A percentile compares a stretch with the other conserved stretches of the same genome.
phyloP scores from a whole-genome alignment of 306 rosid species.

The Lagenaria siceraria region DNA sequence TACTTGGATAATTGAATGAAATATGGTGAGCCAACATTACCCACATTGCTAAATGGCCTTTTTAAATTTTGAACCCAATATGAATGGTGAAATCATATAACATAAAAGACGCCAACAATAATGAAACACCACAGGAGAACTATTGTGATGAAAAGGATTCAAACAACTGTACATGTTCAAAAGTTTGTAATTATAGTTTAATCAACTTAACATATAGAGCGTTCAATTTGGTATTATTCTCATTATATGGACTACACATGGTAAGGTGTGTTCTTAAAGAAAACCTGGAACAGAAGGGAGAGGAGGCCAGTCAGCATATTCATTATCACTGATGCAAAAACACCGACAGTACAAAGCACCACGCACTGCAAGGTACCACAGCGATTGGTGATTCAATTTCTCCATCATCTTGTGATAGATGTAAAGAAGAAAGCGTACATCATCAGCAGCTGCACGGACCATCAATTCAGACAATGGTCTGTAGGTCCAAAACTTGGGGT shows the following conservation, averaged over 20 bases:
- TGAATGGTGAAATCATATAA: neutral
- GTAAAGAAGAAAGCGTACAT: slow-evolving; percentile 91
- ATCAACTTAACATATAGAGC: neutral
- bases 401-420: slow-evolving; percentile 81
- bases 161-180: neutral
- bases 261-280: neutral
- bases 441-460: slow-evolving; percentile 95
- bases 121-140: neutral
- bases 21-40: neutral
- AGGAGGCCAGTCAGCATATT: slow-evolving; percentile 69
- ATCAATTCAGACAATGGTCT: slow-evolving; percentile 87
- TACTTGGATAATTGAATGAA: neutral
- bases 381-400: slow-evolving; percentile 54
- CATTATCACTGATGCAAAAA: slow-evolving; percentile 56
- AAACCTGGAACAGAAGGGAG: slow-evolving; percentile 85
- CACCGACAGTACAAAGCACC: slow-evolving; percentile 93
- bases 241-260: neutral
- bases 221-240: neutral
- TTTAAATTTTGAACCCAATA: neutral
- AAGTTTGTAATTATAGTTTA: neutral
- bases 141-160: neutral
- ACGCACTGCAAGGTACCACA: slow-evolving; percentile 87
- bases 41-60: neutral
- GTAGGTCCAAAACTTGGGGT: slow-evolving; percentile 83
- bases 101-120: neutral